Base-by-base conservation (phyloP, 2,329 filamentous ascomycete genomes). In the Didymella pinodella region DNA sequence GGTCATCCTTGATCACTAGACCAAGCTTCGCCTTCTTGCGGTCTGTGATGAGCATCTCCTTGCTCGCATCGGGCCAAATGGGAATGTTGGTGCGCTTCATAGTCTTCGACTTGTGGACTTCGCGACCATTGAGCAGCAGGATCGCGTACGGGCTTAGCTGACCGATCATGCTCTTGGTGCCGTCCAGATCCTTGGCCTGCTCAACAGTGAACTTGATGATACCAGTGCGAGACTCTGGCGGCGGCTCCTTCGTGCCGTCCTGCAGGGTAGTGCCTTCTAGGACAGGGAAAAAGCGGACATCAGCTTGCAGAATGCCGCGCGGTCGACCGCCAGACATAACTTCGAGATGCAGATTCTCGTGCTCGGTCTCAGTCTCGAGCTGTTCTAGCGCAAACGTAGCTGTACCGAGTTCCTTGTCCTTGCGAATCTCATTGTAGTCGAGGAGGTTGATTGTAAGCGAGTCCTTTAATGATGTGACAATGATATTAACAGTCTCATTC, bases 61-160 rank as follows among this genome's bases (percentile, higher is more conserved):
- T 97, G 67, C 88, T 90, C 7, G 91, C 91, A 73, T 98, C 90
- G 53, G 94, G 90, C 89, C 93, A 99, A 70, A 99, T 93, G 7
- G 95, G 95, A 70, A 97, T 95, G 80, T 99, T 99, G 60, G 93
- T 98, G 61, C 94, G 90, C 85, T 98, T 99, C 70, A 97, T 85
- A 78, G 93, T 96, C 79, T 93, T 92, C 52, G 93, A 96, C 56
- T 88, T 85, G 70, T 97, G 93, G 4, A 98, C 85, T 74, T 96
- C 90, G 78, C 95, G 96, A 63, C 92, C 91, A 70, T 99, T 99
- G 67, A 99, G 86, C 44, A 97, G 84, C 49, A 99, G 84, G 31
- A 88, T 84, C 10, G 92, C 93, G 67, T 98, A 99, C 1, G 95
- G 95, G 77, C 93, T 98, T 46, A 99, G 88, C 63, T 89, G 85